phyloP scores from a whole-genome alignment of 805 yeast genomes.

The Candida jianshihensis region DNA sequence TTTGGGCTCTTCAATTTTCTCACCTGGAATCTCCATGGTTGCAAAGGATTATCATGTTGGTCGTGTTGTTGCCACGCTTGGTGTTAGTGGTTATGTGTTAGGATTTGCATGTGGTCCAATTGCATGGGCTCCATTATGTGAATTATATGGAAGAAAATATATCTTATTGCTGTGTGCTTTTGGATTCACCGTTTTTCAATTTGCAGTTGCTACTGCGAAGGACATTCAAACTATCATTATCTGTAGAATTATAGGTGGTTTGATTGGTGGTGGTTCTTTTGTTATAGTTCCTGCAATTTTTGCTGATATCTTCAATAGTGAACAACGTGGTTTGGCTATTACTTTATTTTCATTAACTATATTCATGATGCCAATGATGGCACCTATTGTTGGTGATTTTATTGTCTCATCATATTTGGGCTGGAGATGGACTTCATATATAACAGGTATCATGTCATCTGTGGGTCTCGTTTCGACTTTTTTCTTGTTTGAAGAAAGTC shows the following conservation, averaged over 20 bases:
- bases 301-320: slow-evolving; percentile 70
- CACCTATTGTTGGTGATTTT: slow-evolving; percentile 75
- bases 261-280: slow-evolving; percentile 77
- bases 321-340: slow-evolving; percentile 69
- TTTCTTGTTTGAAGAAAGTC: slow-evolving; percentile 58
- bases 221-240: slow-evolving; percentile 72
- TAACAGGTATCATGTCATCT: slow-evolving; percentile 56
- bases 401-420: slow-evolving; percentile 54
- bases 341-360: slow-evolving; percentile 66
- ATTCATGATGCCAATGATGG: slow-evolving; percentile 72
- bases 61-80: slow-evolving; percentile 61
- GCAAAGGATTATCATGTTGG: slow-evolving; percentile 52
- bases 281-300: slow-evolving; percentile 84
- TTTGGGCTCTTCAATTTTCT: slow-evolving; percentile 80
- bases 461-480: slow-evolving; percentile 32
- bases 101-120: slow-evolving; percentile 95
- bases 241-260: slow-evolving; percentile 75
- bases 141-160: slow-evolving; percentile 62
- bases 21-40: slow-evolving; percentile 49
- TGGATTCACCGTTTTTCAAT: slow-evolving; percentile 52
- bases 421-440: slow-evolving; percentile 80
- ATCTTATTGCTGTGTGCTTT: slow-evolving; percentile 52
- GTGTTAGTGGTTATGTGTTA: slow-evolving; percentile 75
- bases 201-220: slow-evolving; percentile 73
- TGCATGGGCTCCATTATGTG: slow-evolving; percentile 86